A percentile compares a stretch with the other conserved stretches of the same genome.
These are phyloP conservation scores for Mycena belliarum DNA, from an alignment of 768 basidiomycete species.

Conservation along the genomic window DNA sequence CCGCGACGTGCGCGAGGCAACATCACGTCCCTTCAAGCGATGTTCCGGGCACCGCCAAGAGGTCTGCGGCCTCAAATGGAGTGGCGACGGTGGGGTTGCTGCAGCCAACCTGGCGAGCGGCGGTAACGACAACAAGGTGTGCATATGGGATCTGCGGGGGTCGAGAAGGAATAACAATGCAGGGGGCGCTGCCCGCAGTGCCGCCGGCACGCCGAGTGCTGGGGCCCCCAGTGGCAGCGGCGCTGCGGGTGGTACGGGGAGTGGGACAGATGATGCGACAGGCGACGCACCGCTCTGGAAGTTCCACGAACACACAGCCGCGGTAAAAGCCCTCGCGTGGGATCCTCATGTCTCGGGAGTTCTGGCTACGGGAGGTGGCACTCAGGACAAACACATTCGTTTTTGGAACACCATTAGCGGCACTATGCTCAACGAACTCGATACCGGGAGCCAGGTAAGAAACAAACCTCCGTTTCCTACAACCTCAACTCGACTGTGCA, in stretches of 20 bases:
- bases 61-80: slow-evolving; percentile 96
- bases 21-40: slow-evolving; percentile 63
- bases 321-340: slow-evolving; percentile 98
- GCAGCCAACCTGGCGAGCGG: slow-evolving; percentile 81
- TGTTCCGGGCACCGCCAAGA: slow-evolving; percentile 86
- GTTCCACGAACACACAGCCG: slow-evolving; percentile 95
- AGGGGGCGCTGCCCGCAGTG: slow-evolving; percentile 28
- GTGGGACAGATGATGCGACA: slow-evolving; percentile 32
- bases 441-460: slow-evolving; percentile 93
- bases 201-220: slow-evolving; percentile 21
- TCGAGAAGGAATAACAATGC: slow-evolving; percentile 44
- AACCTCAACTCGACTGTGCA: slow-evolving; percentile 33
- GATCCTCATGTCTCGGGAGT: slow-evolving; percentile 92
- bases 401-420: slow-evolving; percentile 96
- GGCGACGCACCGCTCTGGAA: slow-evolving; percentile 81
- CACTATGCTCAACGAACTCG: slow-evolving; percentile 79
- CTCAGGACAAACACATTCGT: slow-evolving; percentile 97
- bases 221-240: slow-evolving; percentile 24
- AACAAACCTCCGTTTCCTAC: slow-evolving; percentile 3
- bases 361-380: slow-evolving; percentile 93
- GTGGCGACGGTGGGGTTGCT: slow-evolving; percentile 44
- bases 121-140: slow-evolving; percentile 98
- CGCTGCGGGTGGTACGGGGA: slow-evolving; percentile 23
- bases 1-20: slow-evolving; percentile 82
- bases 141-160: slow-evolving; percentile 91